Percentiles rank a stretch among this genome's conserved stretches.
These are phyloP conservation scores for Kuraishia borneana DNA, from an alignment of 805 yeast species.

Conservation along the genomic window DNA sequence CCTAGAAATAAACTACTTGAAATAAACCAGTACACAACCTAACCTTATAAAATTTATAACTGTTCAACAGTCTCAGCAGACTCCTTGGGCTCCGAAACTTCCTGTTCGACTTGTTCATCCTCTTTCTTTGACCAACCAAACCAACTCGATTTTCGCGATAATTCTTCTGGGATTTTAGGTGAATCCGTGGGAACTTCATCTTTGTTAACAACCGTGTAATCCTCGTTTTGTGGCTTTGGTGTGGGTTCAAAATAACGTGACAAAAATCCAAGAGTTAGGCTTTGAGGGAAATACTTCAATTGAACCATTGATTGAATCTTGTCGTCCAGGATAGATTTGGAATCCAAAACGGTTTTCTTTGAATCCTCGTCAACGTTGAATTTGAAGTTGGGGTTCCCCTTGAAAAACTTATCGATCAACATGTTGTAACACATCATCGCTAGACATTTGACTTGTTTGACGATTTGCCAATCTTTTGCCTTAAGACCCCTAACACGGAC, in stretches of 20 bases:
- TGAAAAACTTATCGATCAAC: neutral
- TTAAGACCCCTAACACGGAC: conserved; percentile 6
- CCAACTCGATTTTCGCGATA: neutral
- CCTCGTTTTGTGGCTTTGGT: too few species aligned
- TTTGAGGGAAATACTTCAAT: too few species aligned
- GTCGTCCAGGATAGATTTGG: neutral
- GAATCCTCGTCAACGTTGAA: conserved; percentile 1
- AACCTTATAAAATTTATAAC: conserved; percentile 2
- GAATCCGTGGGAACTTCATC: conserved; percentile 10
- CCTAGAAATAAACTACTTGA: too few species aligned
- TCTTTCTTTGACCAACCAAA: conserved; percentile 1
- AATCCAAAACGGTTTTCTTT: neutral
- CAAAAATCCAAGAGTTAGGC: too few species aligned
- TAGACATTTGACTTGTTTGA: conserved; percentile 3
- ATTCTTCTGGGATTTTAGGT: neutral
- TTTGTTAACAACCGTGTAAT: conserved; percentile 31
- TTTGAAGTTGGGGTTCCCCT: conserved; percentile 3
- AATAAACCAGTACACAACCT: conserved; percentile 2
- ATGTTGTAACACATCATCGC: conserved; percentile 3
- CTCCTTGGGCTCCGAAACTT: neutral
- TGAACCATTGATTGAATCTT: too few species aligned
- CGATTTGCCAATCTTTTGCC: conserved; percentile 4
- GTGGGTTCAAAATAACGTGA: too few species aligned
- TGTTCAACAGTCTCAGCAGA: too few species aligned
- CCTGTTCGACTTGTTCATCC: neutral